Percentiles rank a stretch among this genome's conserved stretches.
Evolutionary conservation across 75 land plant genomes (phyloP).

Genomic region (Picea glauca): DNA sequence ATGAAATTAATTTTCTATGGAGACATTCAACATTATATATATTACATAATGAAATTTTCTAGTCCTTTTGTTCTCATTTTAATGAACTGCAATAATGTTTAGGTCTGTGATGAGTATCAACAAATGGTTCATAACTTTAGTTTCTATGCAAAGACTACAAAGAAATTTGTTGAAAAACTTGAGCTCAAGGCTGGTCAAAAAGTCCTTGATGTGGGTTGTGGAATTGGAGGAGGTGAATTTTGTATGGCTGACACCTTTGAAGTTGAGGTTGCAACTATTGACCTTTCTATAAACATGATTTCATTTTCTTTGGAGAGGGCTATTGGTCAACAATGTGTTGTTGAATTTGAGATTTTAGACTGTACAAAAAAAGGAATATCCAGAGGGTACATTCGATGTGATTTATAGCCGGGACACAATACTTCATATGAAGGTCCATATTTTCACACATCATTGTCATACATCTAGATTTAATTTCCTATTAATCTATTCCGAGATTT

Average conservation of each 20-base stretch:
- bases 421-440: conserved; percentile 82
- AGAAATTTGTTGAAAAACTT: conserved; percentile 82
- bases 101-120: too few relatives aligned
- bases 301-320: conserved; percentile 96
- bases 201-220: conserved; percentile 98
- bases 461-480: neutral
- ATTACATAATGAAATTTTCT: neutral
- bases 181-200: conserved; percentile 84
- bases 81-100: neutral
- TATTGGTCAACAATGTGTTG: conserved; percentile 83
- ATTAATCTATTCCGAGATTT: neutral
- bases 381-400: conserved; percentile 76
- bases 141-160: conserved; percentile 73
- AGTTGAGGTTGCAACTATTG: conserved; percentile 85
- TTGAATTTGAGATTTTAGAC: conserved; percentile 96
- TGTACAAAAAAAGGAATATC: conserved; percentile 76
- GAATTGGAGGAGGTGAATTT: conserved; percentile 99
- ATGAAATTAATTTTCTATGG: neutral
- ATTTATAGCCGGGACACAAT: conserved; percentile 98
- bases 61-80: neutral
- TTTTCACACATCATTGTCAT: neutral
- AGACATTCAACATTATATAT: conserved; percentile 21
- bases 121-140: neutral
- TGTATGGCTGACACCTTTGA: conserved; percentile 96
- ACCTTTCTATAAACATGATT: conserved; percentile 96